Percentiles rank a stretch among this genome's conserved stretches.
Evolutionary conservation across 768 basidiomycete genomes (phyloP).

Genomic region (Coprinopsis marcescibilis): DNA sequence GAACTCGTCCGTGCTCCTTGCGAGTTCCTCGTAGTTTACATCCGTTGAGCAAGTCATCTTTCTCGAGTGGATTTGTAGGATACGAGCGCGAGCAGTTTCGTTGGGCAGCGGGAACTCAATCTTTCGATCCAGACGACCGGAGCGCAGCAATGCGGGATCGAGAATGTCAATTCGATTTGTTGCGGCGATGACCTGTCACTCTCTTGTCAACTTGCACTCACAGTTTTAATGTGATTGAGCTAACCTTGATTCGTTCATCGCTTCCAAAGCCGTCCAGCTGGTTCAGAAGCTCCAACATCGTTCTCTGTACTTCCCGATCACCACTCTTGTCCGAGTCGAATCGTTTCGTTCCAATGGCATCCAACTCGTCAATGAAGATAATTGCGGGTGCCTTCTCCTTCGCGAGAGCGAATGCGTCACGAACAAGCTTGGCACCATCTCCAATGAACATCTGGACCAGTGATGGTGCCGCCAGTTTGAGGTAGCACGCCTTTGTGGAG

Average conservation of each 20-base stretch:
- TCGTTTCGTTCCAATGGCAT: constrained; percentile 98
- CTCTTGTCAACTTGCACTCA: constrained; percentile 9
- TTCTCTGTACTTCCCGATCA: constrained; percentile 98
- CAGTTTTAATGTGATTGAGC: constrained; percentile 3
- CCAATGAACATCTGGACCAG: constrained; percentile 99
- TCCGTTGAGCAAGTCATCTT: constrained; percentile 88
- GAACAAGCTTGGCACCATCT: constrained; percentile 97
- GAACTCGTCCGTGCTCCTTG: constrained; percentile 96
- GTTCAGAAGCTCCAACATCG: constrained; percentile 98
- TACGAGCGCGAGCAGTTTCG: constrained; percentile 92
- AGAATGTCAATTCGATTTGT: constrained; percentile 99
- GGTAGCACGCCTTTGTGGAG: constrained; percentile 95
- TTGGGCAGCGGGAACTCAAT: constrained; percentile 98
- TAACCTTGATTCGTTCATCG: constrained; percentile 94
- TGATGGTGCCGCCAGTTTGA: constrained; percentile 96
- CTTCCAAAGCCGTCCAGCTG: constrained; percentile 97
- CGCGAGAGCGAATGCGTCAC: constrained; percentile 96
- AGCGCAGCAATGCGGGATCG: constrained; percentile 96
- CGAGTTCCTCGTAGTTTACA: constrained; percentile 96
- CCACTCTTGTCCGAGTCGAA: constrained; percentile 99
- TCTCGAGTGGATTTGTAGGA: constrained; percentile 93
- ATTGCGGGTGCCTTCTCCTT: constrained; percentile 99
- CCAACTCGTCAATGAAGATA: constrained; percentile 97
- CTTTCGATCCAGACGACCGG: constrained; percentile 95
- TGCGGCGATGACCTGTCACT: constrained; percentile 85